These are phyloP conservation scores for Gossypium davidsonii DNA, from an alignment of 441 rosid genomes.

Conservation along the genomic window DNA sequence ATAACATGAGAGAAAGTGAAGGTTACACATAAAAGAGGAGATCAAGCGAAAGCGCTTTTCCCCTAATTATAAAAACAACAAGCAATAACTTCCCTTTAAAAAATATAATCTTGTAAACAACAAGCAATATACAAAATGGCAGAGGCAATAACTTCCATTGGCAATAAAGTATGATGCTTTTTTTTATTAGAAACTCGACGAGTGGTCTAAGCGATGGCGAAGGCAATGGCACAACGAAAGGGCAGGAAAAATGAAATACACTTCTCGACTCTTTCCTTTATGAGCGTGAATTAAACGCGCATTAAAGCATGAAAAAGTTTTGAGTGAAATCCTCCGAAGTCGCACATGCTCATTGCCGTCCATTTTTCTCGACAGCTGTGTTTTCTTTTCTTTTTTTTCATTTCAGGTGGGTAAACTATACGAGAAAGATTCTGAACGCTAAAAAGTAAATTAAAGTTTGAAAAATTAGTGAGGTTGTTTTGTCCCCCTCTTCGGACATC, in stretches of 20 bases:
- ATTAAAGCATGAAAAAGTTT: background rate
- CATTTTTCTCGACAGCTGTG: constrained; percentile 12
- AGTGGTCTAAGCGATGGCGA: constrained; percentile 12
- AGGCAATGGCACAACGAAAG: background rate
- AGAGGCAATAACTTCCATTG: constrained; percentile 2
- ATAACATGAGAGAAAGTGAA: constrained; percentile 4
- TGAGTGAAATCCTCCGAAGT: constrained; percentile 12
- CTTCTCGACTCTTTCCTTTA: too few species aligned
- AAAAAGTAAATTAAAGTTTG: background rate
- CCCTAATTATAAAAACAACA: background rate
- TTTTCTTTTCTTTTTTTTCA: background rate
- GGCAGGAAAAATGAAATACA: too few species aligned
- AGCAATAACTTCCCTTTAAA: background rate
- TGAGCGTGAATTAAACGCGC: background rate
- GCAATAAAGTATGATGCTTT: constrained; percentile 14
- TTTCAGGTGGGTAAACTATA: background rate
- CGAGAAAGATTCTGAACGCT: background rate
- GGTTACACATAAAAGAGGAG: constrained; percentile 23
- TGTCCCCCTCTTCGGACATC: background rate
- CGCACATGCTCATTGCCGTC: constrained; percentile 22
- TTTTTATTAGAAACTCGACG: constrained; percentile 19
- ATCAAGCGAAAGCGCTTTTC: background rate
- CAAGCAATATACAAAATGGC: background rate
- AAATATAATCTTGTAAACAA: background rate
- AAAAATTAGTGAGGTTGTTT: background rate